Evolutionary conservation across 2,329 filamentous ascomycete genomes (phyloP).

Genomic region (Verticillium albo-atrum): DNA sequence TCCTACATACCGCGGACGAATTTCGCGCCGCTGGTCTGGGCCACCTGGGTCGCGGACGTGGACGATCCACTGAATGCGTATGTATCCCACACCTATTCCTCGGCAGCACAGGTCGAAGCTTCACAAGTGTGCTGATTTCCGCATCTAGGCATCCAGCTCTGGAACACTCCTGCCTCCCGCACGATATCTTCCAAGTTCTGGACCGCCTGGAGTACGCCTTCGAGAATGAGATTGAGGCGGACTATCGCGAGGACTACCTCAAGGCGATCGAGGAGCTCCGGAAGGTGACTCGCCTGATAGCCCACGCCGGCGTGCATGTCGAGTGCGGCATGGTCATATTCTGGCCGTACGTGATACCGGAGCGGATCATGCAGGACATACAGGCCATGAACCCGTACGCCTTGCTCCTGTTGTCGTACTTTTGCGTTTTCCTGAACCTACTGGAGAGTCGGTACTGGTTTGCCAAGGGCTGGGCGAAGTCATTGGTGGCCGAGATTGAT

Average conservation of each 20-base stretch:
- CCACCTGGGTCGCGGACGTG: not conserved
- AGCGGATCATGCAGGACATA: slow-evolving; percentile 20
- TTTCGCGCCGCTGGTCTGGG: not conserved
- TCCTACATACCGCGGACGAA: not conserved
- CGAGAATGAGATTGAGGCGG: not conserved
- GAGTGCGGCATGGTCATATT: slow-evolving; percentile 17
- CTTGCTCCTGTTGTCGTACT: slow-evolving; percentile 19
- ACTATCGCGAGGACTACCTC: slow-evolving; percentile 14
- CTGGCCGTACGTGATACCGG: slow-evolving; percentile 20
- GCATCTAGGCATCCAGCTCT: not conserved
- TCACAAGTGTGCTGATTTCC: not conserved
- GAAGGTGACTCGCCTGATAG: slow-evolving; percentile 7
- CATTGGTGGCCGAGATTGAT: slow-evolving; percentile 16
- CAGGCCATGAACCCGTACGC: slow-evolving; percentile 16
- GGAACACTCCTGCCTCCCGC: not conserved
- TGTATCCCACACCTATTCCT: not conserved
- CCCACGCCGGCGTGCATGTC: slow-evolving; percentile 15
- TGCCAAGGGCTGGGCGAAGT: slow-evolving; percentile 18
- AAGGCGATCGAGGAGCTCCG: slow-evolving; percentile 13
- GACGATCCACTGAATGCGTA: slow-evolving; percentile 1
- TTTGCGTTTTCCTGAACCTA: slow-evolving; percentile 16
- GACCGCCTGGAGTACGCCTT: not conserved
- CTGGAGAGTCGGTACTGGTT: slow-evolving; percentile 22
- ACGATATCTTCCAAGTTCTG: slow-evolving; percentile 1
- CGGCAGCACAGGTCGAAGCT: too few relatives aligned